Base-by-base conservation (phyloP, 176 grass and related monocot species). In the Oropetium thomaeum region DNA sequence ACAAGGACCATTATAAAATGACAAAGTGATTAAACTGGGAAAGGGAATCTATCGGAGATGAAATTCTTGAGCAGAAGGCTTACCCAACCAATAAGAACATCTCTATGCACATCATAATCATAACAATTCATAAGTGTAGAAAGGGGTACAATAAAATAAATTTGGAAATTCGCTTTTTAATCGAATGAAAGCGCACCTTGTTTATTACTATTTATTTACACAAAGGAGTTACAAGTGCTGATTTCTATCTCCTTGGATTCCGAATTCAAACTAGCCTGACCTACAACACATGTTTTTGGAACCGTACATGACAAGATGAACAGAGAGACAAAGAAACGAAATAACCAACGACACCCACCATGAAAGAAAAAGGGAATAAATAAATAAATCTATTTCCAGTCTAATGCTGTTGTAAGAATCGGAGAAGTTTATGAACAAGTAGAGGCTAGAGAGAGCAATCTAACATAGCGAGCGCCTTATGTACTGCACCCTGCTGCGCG, bases 401-500 rank as follows among this genome's bases (percentile, higher is more conserved):
- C 17, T n/a, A n/a, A n/a, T n/a, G n/a, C n/a, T n/a, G n/a, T n/a
- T n/a, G n/a, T n/a, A n/a, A n/a, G n/a, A n/a, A n/a, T n/a, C n/a
- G n/a, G n/a, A n/a, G n/a, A n/a, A n/a, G n/a, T n/a, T n/a, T n/a
- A n/a, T n/a, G n/a, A n/a, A n/a, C n/a, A n/a, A n/a, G n/a, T n/a
- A n/a, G n/a, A n/a, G n/a, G n/a, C 74, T 76, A 77, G 1, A 93
- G 90, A 66, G 72, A 67, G 67, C 87, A 93, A 60, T 90, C 90
- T 67, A 93, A 76, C 80, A 90, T 62, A 68, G 80, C 82, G 35
- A 86, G 87, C 77, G 88, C 68, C 77, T 93, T 84, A 62, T 82
- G 77, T 11, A 90, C n/a, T n/a, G n/a, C 79, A 28, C 87, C 68
- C 72, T 75, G 70, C n/a, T n/a, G n/a, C 37, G 17, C 75, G 8